Evolutionary conservation across 2,329 filamentous ascomycete species (phyloP), one percentile per base, ranked within the genome.

Genomic region (Tolypocladium ophioglossoides): DNA sequence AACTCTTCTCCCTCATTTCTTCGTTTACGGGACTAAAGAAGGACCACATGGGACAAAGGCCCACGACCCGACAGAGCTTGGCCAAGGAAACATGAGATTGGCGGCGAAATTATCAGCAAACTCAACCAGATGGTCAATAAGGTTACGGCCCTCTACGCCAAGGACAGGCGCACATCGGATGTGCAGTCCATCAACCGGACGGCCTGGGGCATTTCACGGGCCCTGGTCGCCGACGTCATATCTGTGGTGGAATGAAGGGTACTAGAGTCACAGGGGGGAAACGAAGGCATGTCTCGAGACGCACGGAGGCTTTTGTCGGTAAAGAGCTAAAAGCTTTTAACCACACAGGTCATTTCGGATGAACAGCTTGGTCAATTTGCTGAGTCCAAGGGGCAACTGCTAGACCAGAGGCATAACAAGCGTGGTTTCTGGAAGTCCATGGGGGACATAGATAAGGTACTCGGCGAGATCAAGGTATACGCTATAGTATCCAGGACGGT

Each of bases 21-120:
- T 91, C 84, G 60, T 95, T 97, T 68, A 91, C 91, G 72, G 84
- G 82, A 1, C 71, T 97, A 62, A 96, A 94, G 71, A 91, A 91
- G 66, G 91, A 96, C 57, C 88, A 95, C 57, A 99, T 60, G 78
- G 81, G 22, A 90, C 86, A 0, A 86, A 80, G 55, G 65, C 78
- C 6, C 78, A 81, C 88, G 51, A 96, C 92, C 1, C 84, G 84
- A 50, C 82, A 86, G 61, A 83, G 78, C 22, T 78, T 99, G 8
- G 82, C 82, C 0, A 90, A 96, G 60, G 94, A 99, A 70, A 86
- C 82, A 0, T 18, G 75, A 78, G 35, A 80, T 96, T 52, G 91
- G 92, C 4, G 80, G 78, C 30, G 80, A 87, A 55, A 82, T 99
- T 53, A 79, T 97, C 55, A 82, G 81, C 16, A 95, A 89, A 1